Base-by-base conservation (phyloP, 2,329 filamentous ascomycete genomes). In the Ceratocystis ficicola region DNA sequence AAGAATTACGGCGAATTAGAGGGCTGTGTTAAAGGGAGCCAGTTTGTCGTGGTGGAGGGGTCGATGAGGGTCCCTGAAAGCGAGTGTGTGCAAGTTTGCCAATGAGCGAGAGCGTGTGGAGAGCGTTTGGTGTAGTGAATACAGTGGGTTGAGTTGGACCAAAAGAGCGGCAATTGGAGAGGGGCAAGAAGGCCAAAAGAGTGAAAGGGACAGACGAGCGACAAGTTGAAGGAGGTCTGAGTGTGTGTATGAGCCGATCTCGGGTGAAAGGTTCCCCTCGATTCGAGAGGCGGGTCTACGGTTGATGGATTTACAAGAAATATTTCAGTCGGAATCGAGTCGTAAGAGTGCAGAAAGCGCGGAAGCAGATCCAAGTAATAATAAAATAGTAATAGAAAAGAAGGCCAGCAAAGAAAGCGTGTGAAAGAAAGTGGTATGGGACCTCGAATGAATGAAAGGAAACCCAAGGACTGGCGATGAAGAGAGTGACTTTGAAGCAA, bases 401-500 rank as follows among this genome's bases (percentile, higher is more conserved):
- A 77, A 71, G 69, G 69, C 70, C 68, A 66, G 70, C 62, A 68
- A 63, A 60, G 63, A 57, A 63, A 1, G 36, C 12, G 62, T 15
- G 46, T 62, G 32, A 64, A 66, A 50, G 62, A 65, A 70, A 55
- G 65, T 68, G 65, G 62, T 63, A 48, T 17, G 15, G 63, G 63
- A 25, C 63, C 69, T 70, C 61, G 69, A 75, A 76, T 72, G 74
- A 76, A 74, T 75, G 77, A 73, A 77, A 78, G 76, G 73, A 74
- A 70, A 74, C 74, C 76, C 75, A 36, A 36, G 78, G 74, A 81
- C 77, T 81, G 79, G 44, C 71, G 72, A 72, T 73, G 74, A 80
- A 81, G 79, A 74, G 78, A 81, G 76, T 75, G 79, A 81, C 78
- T 80, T 36, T 74, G 76, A 79, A 76, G 73, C 74, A 77, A 77